Evolutionary conservation across 306 rosid species (phyloP).

Genomic region (Fragaria iinumae): DNA sequence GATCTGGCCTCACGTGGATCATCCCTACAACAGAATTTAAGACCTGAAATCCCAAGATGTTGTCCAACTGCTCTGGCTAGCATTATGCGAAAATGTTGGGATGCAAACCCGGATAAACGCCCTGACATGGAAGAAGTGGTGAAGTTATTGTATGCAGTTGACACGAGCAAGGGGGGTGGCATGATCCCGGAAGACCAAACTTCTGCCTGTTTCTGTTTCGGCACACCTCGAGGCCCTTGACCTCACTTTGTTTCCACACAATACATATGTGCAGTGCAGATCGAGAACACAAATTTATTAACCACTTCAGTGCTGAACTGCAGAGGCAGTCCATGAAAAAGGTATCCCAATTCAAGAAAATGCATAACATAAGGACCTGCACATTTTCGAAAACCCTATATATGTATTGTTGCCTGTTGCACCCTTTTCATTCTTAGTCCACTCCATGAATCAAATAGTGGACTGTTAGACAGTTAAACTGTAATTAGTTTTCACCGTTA

Average conservation of each 20-base stretch:
- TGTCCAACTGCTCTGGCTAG: slow-evolving; percentile 59
- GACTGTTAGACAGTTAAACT: neutral
- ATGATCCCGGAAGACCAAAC: slow-evolving; percentile 75
- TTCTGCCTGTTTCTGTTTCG: slow-evolving; percentile 62
- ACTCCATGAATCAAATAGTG: neutral
- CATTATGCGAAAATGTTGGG: slow-evolving; percentile 82
- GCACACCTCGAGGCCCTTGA: slow-evolving; percentile 61
- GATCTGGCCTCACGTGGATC: neutral
- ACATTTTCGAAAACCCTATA: neutral
- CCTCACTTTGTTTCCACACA: neutral
- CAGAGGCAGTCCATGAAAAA: neutral
- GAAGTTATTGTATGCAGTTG: slow-evolving; percentile 66
- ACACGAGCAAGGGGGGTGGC: slow-evolving; percentile 90
- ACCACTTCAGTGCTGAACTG: slow-evolving; percentile 2
- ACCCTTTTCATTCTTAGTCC: neutral
- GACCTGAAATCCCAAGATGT: slow-evolving; percentile 82
- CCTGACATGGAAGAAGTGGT: slow-evolving; percentile 82
- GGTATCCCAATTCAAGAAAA: neutral
- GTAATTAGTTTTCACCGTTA: neutral
- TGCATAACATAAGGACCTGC: neutral
- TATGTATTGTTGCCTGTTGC: slow-evolving; percentile 1
- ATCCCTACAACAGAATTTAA: slow-evolving; percentile 49
- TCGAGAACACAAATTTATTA: neutral
- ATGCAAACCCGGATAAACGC: slow-evolving; percentile 66
- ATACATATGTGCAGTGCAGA: neutral